phyloP scores from a whole-genome alignment of 2,329 filamentous ascomycete species.

The Metarhizium humberi region DNA sequence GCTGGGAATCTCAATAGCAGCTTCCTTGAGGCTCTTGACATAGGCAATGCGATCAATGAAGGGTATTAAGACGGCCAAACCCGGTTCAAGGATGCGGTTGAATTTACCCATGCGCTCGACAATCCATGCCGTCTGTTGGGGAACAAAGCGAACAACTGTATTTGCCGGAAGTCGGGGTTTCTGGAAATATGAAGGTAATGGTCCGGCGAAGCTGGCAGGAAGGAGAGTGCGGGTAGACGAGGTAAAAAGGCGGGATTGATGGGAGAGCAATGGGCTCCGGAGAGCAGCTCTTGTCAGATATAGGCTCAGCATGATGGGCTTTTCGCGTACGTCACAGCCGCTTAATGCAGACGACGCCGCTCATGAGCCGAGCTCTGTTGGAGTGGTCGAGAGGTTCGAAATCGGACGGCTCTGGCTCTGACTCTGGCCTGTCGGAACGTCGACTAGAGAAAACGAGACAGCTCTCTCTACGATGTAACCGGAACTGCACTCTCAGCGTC shows the following conservation, averaged over 20 bases:
- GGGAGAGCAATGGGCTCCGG: constrained; percentile 7
- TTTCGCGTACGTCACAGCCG: constrained; percentile 7
- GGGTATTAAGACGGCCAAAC: constrained; percentile 78
- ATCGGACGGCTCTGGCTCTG: neutral
- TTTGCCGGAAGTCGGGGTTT: constrained; percentile 72
- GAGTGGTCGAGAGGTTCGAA: neutral
- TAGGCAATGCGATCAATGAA: constrained; percentile 95
- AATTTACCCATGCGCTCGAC: constrained; percentile 99
- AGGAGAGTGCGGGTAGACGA: constrained; percentile 22
- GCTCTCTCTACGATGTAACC: neutral
- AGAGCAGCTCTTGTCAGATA: constrained; percentile 7
- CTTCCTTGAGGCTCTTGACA: constrained; percentile 94
- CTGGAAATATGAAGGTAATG: constrained; percentile 69
- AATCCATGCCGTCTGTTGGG: constrained; percentile 99
- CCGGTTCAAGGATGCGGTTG: constrained; percentile 84
- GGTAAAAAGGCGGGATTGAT: constrained; percentile 17
- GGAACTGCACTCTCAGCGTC: no score
- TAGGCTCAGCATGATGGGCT: constrained; percentile 5
- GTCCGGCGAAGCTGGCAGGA: constrained; percentile 19
- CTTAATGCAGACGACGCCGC: constrained; percentile 5
- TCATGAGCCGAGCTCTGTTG: constrained; percentile 4
- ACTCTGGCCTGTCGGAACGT: neutral
- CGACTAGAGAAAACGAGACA: neutral
- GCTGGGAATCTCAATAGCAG: constrained; percentile 90
- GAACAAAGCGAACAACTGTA: constrained; percentile 90